Percentiles rank a stretch among this genome's conserved stretches.
These are phyloP conservation scores for Candida smagusa DNA, from an alignment of 1,139 yeast species.

Conservation along the genomic window DNA sequence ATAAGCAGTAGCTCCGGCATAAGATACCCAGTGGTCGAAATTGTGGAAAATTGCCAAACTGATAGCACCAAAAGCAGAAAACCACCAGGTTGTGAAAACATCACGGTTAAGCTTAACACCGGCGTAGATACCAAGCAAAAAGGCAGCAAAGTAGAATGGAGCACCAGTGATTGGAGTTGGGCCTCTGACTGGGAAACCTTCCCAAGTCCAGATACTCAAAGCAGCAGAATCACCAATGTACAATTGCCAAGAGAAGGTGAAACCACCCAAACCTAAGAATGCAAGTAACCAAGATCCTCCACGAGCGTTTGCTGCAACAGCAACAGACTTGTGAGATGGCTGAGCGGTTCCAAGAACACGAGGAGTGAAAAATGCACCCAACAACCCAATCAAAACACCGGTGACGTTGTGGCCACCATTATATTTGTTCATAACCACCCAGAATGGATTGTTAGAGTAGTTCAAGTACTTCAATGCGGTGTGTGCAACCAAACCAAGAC, in stretches of 20 bases:
- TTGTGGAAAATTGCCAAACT: slow-evolving; percentile 51
- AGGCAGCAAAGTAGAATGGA: slow-evolving; percentile 56
- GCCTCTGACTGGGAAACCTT: slow-evolving; percentile 83
- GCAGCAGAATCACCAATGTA: slow-evolving; percentile 82
- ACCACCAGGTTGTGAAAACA: slow-evolving; percentile 22
- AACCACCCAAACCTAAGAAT: slow-evolving; percentile 73
- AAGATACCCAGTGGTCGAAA: slow-evolving; percentile 78
- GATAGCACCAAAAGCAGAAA: slow-evolving; percentile 39
- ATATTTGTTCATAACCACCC: slow-evolving; percentile 88
- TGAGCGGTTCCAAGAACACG: slow-evolving; percentile 4
- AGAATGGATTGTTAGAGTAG: slow-evolving; percentile 87
- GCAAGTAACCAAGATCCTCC: slow-evolving; percentile 48
- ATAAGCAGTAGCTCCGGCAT: slow-evolving; percentile 67
- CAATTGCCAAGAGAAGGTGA: slow-evolving; percentile 70
- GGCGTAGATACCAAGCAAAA: slow-evolving; percentile 52
- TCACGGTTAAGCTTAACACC: slow-evolving; percentile 17
- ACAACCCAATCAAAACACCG: slow-evolving; percentile 67
- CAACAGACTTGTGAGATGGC: slow-evolving; percentile 9
- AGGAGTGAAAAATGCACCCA: slow-evolving; percentile 56
- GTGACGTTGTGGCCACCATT: slow-evolving; percentile 84
- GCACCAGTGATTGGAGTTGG: slow-evolving; percentile 93
- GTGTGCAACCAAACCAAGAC: slow-evolving; percentile 70
- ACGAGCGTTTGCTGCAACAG: slow-evolving; percentile 10
- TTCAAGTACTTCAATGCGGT: slow-evolving; percentile 71
- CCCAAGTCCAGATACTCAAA: slow-evolving; percentile 89